These are phyloP conservation scores for Botrytis cinerea DNA, from an alignment of 2,329 filamentous ascomycete genomes.

Conservation along the genomic window DNA sequence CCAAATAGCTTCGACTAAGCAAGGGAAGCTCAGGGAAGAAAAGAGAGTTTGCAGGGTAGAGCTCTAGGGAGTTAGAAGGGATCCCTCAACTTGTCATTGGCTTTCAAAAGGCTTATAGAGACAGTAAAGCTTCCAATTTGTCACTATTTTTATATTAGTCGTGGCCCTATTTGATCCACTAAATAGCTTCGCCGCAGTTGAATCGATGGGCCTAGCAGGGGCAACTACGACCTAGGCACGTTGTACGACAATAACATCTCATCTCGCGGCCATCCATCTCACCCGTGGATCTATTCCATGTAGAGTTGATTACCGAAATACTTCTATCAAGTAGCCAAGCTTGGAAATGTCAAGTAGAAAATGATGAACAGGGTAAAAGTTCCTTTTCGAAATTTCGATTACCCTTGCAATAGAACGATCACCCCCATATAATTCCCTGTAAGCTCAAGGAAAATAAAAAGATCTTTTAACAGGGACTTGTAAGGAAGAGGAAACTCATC, in stretches of 20 bases:
- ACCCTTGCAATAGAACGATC: conserved; percentile 20
- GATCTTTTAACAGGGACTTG: conserved; percentile 14
- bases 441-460: conserved; percentile 20
- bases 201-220: conserved; percentile 16
- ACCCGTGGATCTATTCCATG: conserved; percentile 16
- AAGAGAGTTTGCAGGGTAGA: conserved; percentile 8
- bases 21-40: conserved; percentile 13
- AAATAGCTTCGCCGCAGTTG: conserved; percentile 19
- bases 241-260: conserved; percentile 20
- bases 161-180: conserved; percentile 18
- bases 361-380: conserved; percentile 4
- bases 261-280: conserved; percentile 19
- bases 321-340: conserved; percentile 5
- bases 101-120: conserved; percentile 4
- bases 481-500: conserved; percentile 11
- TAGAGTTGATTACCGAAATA: conserved; percentile 16
- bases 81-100: conserved; percentile 7
- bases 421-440: conserved; percentile 21
- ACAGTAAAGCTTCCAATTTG: conserved; percentile 18
- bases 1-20: conserved; percentile 2
- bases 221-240: conserved; percentile 1
- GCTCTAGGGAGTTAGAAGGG: conserved; percentile 11
- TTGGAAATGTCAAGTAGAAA: neutral
- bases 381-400: conserved; percentile 17
- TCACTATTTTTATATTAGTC: conserved; percentile 22